Base-by-base conservation (phyloP, 257 asterid genomes). In the Rhazya stricta region DNA sequence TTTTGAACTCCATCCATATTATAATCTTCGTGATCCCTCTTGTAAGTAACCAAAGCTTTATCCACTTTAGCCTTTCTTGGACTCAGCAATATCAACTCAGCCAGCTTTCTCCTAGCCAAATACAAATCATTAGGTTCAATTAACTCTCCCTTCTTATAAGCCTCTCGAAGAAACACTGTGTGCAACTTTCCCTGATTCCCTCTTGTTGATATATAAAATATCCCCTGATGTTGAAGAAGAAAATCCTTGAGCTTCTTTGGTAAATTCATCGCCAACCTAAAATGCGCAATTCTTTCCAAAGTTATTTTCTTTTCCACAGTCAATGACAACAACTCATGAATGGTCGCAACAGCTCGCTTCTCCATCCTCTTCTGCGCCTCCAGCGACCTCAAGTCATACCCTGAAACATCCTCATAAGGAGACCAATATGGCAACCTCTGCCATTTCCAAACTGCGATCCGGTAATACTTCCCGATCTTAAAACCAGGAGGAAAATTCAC, bases 371-470 rank as follows among this genome's bases (percentile, higher is more conserved):
- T 91, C 50, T 91, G 96, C 6, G 98, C 97, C 83, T 93, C 98
- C 36, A 93, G 77, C 3, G 98, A 91, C 80, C 97, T 85, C 83
- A 91, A 77, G 77, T 93, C 98, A 51, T 89, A 91, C 62, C 93
- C 94, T 0, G 92, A 89, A 19, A 89, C 79, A 68, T 93, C 88
- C 81, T 91, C 98, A 58, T 91, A 91, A 0, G 98, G 98, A 5
- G 96, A 93, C 97, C 98, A 93, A 75, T 93, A 93, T 5, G 98
- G 98, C 79, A 91, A 73, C 86, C 97, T 88, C 87, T 93, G 97
- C 98, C 98, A 91, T 50, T 93, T 91, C 98, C 98, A 91, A 36
- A 93, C 86, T 0, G 96, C 97, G 50, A 89, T 93, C 85, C 84
- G 91, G 82, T 85, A 89, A 80, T 89, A 88, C 87, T 89, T 93